These are phyloP conservation scores for Linnemannia hyalina DNA, from an alignment of 192 early-diverging fungal species.

Conservation along the genomic window DNA sequence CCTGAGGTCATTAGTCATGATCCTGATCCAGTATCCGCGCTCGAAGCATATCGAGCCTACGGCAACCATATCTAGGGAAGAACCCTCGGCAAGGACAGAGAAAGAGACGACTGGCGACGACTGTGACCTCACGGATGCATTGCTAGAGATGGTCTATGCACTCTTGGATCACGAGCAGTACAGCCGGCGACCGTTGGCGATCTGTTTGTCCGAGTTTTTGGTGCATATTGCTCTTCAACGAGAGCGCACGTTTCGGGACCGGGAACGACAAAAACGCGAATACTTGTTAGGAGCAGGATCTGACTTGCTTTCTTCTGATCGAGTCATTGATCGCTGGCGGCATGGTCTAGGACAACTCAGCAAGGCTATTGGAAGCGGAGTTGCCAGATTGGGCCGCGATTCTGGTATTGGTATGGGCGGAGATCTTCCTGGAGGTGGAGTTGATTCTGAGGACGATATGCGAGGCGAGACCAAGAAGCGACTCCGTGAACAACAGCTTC, in stretches of 20 bases:
- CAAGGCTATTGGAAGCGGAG: neutral
- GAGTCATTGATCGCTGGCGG: neutral
- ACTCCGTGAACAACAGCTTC: neutral
- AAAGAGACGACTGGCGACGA: neutral
- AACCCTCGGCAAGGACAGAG: neutral
- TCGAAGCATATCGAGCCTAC: neutral
- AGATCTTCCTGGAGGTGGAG: neutral
- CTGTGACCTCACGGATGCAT: constrained; percentile 7
- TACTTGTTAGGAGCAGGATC: neutral
- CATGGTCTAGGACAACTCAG: neutral
- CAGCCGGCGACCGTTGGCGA: neutral
- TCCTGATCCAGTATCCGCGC: neutral
- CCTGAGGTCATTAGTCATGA: constrained; percentile 3
- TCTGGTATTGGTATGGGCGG: neutral
- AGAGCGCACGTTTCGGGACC: neutral
- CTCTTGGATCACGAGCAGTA: constrained; percentile 3
- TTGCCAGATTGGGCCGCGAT: neutral
- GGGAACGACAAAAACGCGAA: neutral
- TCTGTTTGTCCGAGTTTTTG: neutral
- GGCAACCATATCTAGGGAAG: neutral
- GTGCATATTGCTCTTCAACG: neutral
- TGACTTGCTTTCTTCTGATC: neutral
- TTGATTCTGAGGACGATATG: neutral
- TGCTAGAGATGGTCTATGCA: constrained; percentile 7
- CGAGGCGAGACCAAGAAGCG: neutral